Conservation (phyloP, 2,329 filamentous ascomycete genomes). For the Fusarium sp. region DNA sequence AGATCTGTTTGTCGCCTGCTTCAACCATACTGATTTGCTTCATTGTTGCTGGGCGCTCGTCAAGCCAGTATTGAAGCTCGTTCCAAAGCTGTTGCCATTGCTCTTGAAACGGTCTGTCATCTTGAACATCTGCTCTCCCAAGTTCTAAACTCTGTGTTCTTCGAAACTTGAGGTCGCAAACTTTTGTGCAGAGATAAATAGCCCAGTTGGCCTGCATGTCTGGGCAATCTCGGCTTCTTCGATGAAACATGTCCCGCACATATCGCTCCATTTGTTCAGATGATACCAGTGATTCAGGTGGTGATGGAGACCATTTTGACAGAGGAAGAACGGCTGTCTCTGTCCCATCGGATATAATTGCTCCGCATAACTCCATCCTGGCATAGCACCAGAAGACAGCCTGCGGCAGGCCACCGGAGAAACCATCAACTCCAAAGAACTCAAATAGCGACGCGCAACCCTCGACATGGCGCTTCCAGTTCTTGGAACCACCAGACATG, state of each 20-base stretch:
- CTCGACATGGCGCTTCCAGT: constrained; percentile 65
- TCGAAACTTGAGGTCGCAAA: constrained; percentile 55
- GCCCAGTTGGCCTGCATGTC: constrained; percentile 66
- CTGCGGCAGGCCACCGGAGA: constrained; percentile 54
- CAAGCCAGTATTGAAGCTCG: constrained; percentile 57
- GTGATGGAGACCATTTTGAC: constrained; percentile 55
- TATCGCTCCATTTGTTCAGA: constrained; percentile 16
- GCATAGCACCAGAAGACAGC: constrained; percentile 68
- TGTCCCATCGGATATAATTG: constrained; percentile 60
- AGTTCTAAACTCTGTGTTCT: constrained; percentile 51
- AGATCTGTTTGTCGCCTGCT: constrained; percentile 46
- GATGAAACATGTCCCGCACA: constrained; percentile 39
- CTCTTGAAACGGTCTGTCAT: constrained; percentile 48
- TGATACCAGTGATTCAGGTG: constrained; percentile 9
- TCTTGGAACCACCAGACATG: constrained; percentile 57
- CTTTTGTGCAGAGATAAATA: constrained; percentile 61
- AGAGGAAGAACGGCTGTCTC: constrained; percentile 60
- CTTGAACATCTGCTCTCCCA: constrained; percentile 48
- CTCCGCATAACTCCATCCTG: constrained; percentile 65
- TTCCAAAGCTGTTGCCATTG: constrained; percentile 57
- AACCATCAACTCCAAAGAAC: constrained; percentile 60
- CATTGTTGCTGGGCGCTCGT: constrained; percentile 52
- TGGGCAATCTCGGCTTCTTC: constrained; percentile 44
- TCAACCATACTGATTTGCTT: constrained; percentile 36
- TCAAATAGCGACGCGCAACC: constrained; percentile 64